phyloP scores from a whole-genome alignment of 768 basidiomycete species.

The Ramaria rubella region DNA sequence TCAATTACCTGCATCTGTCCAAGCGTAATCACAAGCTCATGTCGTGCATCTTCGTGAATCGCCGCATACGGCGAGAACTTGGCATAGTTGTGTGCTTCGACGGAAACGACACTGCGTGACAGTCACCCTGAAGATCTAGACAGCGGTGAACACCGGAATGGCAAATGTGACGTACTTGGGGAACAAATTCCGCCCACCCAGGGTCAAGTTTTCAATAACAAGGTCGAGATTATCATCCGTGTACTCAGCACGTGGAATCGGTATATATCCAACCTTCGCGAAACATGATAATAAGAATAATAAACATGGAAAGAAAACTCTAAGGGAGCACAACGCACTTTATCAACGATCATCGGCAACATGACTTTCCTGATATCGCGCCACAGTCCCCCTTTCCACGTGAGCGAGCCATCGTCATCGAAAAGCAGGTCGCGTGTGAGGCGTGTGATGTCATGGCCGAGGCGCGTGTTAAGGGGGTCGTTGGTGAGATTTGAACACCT shows the following conservation, averaged over 20 bases:
- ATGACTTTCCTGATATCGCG: constrained; percentile 80
- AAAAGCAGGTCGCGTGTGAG: constrained; percentile 83
- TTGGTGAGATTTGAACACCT: constrained; percentile 71
- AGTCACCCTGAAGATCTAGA: too few relatives aligned
- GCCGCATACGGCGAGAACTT: constrained; percentile 75
- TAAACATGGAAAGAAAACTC: not conserved
- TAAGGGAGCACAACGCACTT: constrained; percentile 37
- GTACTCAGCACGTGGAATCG: constrained; percentile 93
- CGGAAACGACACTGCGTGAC: constrained; percentile 35
- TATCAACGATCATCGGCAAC: constrained; percentile 67
- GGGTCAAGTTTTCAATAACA: constrained; percentile 87
- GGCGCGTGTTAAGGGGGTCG: constrained; percentile 74
- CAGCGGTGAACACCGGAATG: not conserved
- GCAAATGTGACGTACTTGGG: constrained; percentile 42
- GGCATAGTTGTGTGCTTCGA: constrained; percentile 77
- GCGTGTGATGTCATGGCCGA: constrained; percentile 78
- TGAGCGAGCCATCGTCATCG: constrained; percentile 70
- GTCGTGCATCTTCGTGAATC: constrained; percentile 52
- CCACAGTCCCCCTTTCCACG: constrained; percentile 88
- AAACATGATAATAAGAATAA: not conserved
- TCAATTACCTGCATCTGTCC: constrained; percentile 61
- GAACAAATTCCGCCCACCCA: constrained; percentile 84
- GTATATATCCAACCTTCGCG: constrained; percentile 77
- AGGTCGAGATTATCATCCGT: constrained; percentile 81
- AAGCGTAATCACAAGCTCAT: constrained; percentile 70